Evolutionary conservation across 257 asterid species (phyloP).

Genomic region (Solanum gandarillasii): DNA sequence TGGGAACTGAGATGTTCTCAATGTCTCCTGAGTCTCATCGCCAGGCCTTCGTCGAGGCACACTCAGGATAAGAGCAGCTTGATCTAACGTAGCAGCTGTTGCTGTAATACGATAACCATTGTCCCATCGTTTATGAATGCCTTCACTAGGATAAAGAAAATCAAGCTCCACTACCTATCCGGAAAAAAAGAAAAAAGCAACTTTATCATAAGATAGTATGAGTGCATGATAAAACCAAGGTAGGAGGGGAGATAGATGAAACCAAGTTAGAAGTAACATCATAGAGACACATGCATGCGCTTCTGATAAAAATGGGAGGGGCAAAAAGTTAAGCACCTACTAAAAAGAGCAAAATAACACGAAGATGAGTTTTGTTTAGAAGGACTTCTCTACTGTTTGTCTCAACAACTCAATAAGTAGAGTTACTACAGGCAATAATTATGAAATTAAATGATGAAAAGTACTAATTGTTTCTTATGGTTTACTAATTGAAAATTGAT

Average conservation of each 20-base stretch:
- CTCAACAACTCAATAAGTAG: background rate
- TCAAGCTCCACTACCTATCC: slow-evolving; percentile 40
- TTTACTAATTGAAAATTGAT: background rate
- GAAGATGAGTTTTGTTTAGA: background rate
- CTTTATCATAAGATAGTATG: background rate
- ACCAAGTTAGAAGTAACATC: background rate
- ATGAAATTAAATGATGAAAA: background rate
- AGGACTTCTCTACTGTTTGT: background rate
- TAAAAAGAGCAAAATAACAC: background rate
- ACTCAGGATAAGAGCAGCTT: slow-evolving; percentile 39
- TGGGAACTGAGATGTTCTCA: slow-evolving; percentile 35
- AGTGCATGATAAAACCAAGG: background rate
- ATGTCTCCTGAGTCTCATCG: slow-evolving; percentile 39
- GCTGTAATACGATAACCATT: slow-evolving; percentile 30
- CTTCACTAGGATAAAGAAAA: slow-evolving; percentile 40
- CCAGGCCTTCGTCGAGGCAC: slow-evolving; percentile 22
- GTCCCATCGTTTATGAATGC: slow-evolving; percentile 36
- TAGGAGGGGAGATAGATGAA: background rate
- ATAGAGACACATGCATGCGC: background rate
- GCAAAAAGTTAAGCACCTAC: background rate
- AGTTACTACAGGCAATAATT: background rate
- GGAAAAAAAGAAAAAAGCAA: background rate
- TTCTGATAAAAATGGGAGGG: background rate
- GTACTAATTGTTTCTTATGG: background rate
- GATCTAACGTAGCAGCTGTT: slow-evolving; percentile 35